A percentile compares a stretch with the other conserved stretches of the same genome.
These are phyloP conservation scores for Rutstroemia sp. DNA, from an alignment of 2,329 filamentous ascomycete genomes.

Conservation along the genomic window DNA sequence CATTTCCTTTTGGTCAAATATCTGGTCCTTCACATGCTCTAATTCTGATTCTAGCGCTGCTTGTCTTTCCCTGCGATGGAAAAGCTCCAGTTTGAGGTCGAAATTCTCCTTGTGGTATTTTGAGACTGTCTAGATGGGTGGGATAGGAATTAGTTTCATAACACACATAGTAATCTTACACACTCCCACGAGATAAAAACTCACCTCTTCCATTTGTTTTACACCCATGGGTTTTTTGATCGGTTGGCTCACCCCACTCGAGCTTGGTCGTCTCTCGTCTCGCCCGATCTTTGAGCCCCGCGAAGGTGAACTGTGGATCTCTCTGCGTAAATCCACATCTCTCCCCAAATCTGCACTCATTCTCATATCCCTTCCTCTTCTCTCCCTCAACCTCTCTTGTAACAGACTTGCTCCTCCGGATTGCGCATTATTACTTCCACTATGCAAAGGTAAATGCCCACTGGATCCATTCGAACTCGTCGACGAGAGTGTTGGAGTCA, in stretches of 20 bases:
- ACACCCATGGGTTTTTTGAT: slow-evolving; percentile 46
- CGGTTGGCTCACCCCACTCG: slow-evolving; percentile 17
- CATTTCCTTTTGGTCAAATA: slow-evolving; percentile 39
- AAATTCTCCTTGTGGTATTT: slow-evolving; percentile 70
- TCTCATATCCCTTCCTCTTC: slow-evolving; percentile 26
- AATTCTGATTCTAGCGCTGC: slow-evolving; percentile 50
- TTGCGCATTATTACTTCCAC: slow-evolving; percentile 10
- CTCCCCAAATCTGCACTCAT: slow-evolving; percentile 19
- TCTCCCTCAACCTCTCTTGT: slow-evolving; percentile 29
- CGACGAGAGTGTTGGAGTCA: slow-evolving; percentile 16
- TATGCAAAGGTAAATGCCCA: slow-evolving; percentile 11
- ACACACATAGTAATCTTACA: slow-evolving; percentile 7
- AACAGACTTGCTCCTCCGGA: slow-evolving; percentile 22
- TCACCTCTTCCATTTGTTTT: slow-evolving; percentile 61
- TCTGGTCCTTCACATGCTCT: slow-evolving; percentile 40
- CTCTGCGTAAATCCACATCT: slow-evolving; percentile 12
- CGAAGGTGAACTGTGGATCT: slow-evolving; percentile 27
- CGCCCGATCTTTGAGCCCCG: slow-evolving; percentile 10
- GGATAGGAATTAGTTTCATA: neutral
- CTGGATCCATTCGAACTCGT: slow-evolving; percentile 12
- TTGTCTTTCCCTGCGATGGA: slow-evolving; percentile 59
- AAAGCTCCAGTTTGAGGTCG: slow-evolving; percentile 66
- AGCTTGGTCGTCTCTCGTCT: slow-evolving; percentile 26
- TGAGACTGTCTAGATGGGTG: slow-evolving; percentile 47
- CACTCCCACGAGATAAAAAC: slow-evolving; percentile 15